Evolutionary conservation across 108 stramenopile genomes (phyloP).

Genomic region (Cylindrotheca fusiformis): DNA sequence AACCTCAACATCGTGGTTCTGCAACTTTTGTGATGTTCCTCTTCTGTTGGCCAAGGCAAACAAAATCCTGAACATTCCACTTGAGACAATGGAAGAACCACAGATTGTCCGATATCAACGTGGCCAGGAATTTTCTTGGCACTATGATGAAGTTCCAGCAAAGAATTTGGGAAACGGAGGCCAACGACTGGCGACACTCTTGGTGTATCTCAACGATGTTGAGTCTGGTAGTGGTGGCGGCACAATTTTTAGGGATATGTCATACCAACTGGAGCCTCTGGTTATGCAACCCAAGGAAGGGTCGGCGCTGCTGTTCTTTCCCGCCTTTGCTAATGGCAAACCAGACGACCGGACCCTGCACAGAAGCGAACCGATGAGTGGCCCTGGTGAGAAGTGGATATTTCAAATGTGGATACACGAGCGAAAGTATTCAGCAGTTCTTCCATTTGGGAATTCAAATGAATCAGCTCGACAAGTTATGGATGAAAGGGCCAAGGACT

Average conservation of each 20-base stretch:
- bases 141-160: constrained; percentile 70
- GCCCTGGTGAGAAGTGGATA: constrained; percentile 63
- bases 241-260: constrained; percentile 75
- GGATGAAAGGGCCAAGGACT: constrained; percentile 11
- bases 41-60: constrained; percentile 59
- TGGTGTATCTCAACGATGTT: constrained; percentile 81
- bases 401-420: constrained; percentile 80
- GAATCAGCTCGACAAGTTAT: constrained; percentile 37
- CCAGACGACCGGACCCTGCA: constrained; percentile 66
- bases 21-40: constrained; percentile 48
- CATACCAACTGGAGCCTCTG: constrained; percentile 20
- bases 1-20: constrained; percentile 85
- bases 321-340: constrained; percentile 55
- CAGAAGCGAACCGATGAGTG: constrained; percentile 55
- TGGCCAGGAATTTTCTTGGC: constrained; percentile 80
- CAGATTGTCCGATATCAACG: constrained; percentile 72
- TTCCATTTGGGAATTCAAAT: constrained; percentile 63
- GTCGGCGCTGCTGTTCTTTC: constrained; percentile 70
- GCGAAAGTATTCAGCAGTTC: constrained; percentile 42
- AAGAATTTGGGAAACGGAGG: constrained; percentile 58
- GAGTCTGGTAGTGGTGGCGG: constrained; percentile 60
- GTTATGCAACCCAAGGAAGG: constrained; percentile 56
- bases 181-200: constrained; percentile 77
- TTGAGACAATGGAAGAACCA: constrained; percentile 69
- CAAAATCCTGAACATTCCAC: constrained; percentile 44